Percentiles rank a stretch among this genome's conserved stretches.
Evolutionary conservation across 2,329 filamentous ascomycete genomes (phyloP).

Genomic region (Dactylonectria macrodidyma): DNA sequence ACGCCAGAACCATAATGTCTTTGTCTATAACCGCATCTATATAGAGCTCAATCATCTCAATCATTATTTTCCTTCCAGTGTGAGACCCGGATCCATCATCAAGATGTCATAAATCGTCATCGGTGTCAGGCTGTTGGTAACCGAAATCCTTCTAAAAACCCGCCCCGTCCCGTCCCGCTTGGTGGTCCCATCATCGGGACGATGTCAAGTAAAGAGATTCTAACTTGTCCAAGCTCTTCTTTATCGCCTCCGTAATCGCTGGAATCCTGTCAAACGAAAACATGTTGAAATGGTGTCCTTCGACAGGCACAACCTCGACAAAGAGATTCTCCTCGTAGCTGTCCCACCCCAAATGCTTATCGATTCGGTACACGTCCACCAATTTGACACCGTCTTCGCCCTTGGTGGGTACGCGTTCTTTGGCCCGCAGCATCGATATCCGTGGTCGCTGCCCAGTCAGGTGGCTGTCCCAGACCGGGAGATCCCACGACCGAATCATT

Average conservation of each 20-base stretch:
- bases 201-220: slow-evolving; percentile 28
- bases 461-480: slow-evolving; percentile 56
- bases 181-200: background rate
- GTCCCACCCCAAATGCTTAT: slow-evolving; percentile 65
- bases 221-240: slow-evolving; percentile 35
- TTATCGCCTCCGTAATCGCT: slow-evolving; percentile 48
- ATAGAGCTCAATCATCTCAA: background rate
- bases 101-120: background rate
- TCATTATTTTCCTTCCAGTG: no score
- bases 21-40: background rate
- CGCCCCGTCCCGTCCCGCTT: background rate
- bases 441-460: slow-evolving; percentile 53
- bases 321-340: slow-evolving; percentile 62
- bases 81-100: background rate
- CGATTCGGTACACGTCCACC: slow-evolving; percentile 62
- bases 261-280: slow-evolving; percentile 54
- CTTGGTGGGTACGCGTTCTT: slow-evolving; percentile 54
- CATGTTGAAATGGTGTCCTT: slow-evolving; percentile 67
- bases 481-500: slow-evolving; percentile 59
- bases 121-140: background rate
- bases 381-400: slow-evolving; percentile 46
- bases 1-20: background rate
- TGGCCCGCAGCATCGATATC: slow-evolving; percentile 62
- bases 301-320: slow-evolving; percentile 61
- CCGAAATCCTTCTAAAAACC: no score